Conservation (phyloP, 2,329 filamentous ascomycete genomes). For the Hymenoscyphus linearis region DNA sequence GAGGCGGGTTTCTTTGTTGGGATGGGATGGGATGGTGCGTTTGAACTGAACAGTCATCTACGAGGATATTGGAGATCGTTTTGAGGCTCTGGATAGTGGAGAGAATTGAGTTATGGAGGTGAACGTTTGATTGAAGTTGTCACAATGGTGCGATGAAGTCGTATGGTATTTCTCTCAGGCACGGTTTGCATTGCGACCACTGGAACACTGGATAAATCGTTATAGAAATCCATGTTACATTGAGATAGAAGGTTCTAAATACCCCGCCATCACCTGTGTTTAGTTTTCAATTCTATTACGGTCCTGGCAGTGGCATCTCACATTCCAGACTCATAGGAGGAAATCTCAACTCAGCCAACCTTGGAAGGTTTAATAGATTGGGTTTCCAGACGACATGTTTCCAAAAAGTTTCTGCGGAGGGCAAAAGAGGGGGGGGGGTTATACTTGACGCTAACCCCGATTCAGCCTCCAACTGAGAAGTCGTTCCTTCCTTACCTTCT, state of each 20-base stretch:
- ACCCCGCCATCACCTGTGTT: too few species aligned
- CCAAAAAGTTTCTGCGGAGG: too few species aligned
- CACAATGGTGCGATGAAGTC: neutral
- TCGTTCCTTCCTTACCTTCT: neutral
- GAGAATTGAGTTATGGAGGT: neutral
- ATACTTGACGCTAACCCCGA: neutral
- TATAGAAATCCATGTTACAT: neutral
- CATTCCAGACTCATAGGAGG: too few species aligned
- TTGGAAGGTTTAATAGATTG: too few species aligned
- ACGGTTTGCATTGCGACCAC: neutral
- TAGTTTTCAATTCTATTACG: too few species aligned
- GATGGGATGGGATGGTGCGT: constrained; percentile 2
- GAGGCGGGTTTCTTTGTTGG: constrained; percentile 10
- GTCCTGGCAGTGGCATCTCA: too few species aligned
- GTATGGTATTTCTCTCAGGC: neutral
- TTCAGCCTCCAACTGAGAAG: neutral
- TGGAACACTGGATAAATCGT: neutral
- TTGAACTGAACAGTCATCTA: too few species aligned
- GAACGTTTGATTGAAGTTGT: too few species aligned
- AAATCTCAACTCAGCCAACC: too few species aligned
- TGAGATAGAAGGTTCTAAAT: too few species aligned
- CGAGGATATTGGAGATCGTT: constrained; percentile 18
- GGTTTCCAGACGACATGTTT: too few species aligned
- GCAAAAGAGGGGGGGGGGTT: neutral
- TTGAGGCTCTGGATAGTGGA: neutral